These are phyloP conservation scores for Trichopus zeylanicus DNA, from an alignment of 116 monocot species.

Conservation along the genomic window DNA sequence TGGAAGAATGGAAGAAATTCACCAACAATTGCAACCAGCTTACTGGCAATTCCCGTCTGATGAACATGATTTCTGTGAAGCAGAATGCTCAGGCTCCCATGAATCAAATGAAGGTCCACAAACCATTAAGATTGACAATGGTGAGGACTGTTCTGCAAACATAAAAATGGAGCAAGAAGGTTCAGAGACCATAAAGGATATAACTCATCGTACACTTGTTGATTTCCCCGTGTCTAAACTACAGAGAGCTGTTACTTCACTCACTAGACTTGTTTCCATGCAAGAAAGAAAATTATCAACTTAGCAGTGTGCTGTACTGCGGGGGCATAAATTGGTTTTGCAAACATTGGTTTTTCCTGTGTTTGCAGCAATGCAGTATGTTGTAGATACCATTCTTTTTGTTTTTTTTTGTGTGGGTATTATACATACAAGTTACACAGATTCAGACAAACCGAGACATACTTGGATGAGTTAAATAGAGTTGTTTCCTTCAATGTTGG, in stretches of 20 bases:
- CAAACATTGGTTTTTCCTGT: no score
- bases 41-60: slow-evolving; percentile 57
- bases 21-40: slow-evolving; percentile 29
- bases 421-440: no score
- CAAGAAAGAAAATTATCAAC: slow-evolving; percentile 8
- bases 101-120: slow-evolving; percentile 2
- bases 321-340: no score
- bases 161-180: neutral
- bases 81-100: neutral
- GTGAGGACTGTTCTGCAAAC: neutral
- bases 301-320: no score
- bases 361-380: no score
- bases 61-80: neutral
- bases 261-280: slow-evolving; percentile 14
- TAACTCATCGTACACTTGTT: slow-evolving; percentile 14
- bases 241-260: slow-evolving; percentile 12
- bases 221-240: slow-evolving; percentile 22
- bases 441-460: no score
- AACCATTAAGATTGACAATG: neutral
- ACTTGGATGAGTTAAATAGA: no score
- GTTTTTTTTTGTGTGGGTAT: no score
- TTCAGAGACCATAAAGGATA: neutral
- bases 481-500: no score
- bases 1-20: slow-evolving; percentile 65
- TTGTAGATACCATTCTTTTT: no score